Evolutionary conservation across 225 moss, liverwort and hornwort genomes (phyloP).

Genomic region (Sphagnum contortum): DNA sequence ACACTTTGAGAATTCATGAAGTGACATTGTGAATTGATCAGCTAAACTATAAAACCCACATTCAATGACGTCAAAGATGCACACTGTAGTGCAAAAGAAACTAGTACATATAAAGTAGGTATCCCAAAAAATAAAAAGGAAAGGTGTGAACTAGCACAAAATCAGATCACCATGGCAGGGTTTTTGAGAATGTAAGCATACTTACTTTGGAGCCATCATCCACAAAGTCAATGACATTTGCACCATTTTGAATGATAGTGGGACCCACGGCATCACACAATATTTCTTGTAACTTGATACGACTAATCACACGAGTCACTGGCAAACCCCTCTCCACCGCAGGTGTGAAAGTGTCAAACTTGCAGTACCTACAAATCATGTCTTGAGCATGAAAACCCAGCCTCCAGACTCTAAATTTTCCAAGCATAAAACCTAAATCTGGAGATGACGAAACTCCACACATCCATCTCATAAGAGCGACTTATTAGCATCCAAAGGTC

Average conservation of each 20-base stretch:
- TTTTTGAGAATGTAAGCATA: not conserved
- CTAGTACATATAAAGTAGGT: too few relatives aligned
- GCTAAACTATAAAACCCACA: too few relatives aligned
- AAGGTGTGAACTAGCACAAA: too few relatives aligned
- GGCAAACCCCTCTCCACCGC: conserved; percentile 85
- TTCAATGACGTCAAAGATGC: too few relatives aligned
- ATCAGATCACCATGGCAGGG: too few relatives aligned
- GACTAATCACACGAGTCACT: conserved; percentile 93
- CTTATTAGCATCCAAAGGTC: too few relatives aligned
- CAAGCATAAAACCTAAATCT: not conserved
- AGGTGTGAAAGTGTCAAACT: conserved; percentile 94
- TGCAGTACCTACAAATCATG: conserved; percentile 46
- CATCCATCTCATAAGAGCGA: too few relatives aligned
- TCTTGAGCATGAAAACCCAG: not conserved
- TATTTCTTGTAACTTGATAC: conserved; percentile 84
- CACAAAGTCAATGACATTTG: conserved; percentile 79
- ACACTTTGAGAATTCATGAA: too few relatives aligned
- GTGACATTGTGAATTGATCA: too few relatives aligned
- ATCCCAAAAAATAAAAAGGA: too few relatives aligned
- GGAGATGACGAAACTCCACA: not conserved
- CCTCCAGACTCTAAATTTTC: not conserved
- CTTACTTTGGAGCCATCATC: conserved; percentile 60
- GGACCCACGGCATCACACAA: conserved; percentile 56
- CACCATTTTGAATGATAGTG: conserved; percentile 56
- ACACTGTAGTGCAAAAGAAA: too few relatives aligned